Conservation (phyloP, 164 flowering plant genomes). For the Umbilicus rupestris region DNA sequence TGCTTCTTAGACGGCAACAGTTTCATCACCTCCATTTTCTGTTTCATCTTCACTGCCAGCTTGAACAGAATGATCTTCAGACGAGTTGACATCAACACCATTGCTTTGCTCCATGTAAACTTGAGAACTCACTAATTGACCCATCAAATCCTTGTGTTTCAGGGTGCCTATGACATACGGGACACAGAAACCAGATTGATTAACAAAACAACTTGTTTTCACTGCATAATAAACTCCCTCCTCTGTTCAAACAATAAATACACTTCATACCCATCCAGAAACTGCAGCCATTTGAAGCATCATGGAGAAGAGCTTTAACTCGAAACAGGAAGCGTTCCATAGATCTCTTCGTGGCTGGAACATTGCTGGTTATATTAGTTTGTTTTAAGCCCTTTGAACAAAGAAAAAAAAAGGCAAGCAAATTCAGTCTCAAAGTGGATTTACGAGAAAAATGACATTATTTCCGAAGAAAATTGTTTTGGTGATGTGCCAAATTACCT, state of each 20-base stretch:
- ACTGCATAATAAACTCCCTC: not conserved
- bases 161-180: constrained; percentile 47
- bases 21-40: constrained; percentile 15
- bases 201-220: not conserved
- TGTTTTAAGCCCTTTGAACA: constrained; percentile 57
- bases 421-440: not conserved
- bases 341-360: constrained; percentile 78
- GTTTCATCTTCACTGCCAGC: constrained; percentile 17
- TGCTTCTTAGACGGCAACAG: too few species aligned
- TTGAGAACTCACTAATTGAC: constrained; percentile 81
- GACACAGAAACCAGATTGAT: not conserved
- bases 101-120: constrained; percentile 33
- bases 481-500: constrained; percentile 30
- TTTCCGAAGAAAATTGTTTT: not conserved
- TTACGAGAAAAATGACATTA: not conserved
- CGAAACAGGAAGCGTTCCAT: constrained; percentile 75
- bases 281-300: constrained; percentile 47
- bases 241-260: too few species aligned
- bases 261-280: constrained; percentile 72
- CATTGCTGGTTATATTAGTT: constrained; percentile 57
- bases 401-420: not conserved
- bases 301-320: constrained; percentile 75
- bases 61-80: constrained; percentile 19
- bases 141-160: constrained; percentile 71
- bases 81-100: constrained; percentile 16